These are phyloP conservation scores for Phalaenopsis equestris DNA, from an alignment of 106 monocot genomes.

Conservation along the genomic window DNA sequence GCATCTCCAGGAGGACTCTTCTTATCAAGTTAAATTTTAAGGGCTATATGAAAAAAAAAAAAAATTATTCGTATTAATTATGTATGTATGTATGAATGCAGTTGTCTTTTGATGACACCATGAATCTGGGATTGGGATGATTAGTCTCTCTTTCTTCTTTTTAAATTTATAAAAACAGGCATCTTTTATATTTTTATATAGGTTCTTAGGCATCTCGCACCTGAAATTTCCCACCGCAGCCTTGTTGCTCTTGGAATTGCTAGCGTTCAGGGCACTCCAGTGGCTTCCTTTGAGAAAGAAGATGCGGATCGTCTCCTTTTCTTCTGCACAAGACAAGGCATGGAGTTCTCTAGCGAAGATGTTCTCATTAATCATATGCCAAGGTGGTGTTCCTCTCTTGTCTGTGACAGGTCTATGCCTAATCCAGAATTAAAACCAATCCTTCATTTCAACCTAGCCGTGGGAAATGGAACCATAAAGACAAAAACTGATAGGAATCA, in stretches of 20 bases:
- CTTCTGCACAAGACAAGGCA: slow-evolving; percentile 43
- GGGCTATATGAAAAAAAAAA: too few species aligned
- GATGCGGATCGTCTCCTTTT: slow-evolving; percentile 81
- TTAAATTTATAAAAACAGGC: not conserved
- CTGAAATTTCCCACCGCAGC: slow-evolving; percentile 59
- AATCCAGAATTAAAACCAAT: slow-evolving; percentile 14
- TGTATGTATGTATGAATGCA: too few species aligned
- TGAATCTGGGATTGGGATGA: too few species aligned
- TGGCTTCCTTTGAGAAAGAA: slow-evolving; percentile 80
- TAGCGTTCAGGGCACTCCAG: slow-evolving; percentile 63
- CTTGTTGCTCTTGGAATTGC: slow-evolving; percentile 79
- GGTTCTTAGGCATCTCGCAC: slow-evolving; percentile 82
- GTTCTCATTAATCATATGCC: slow-evolving; percentile 18
- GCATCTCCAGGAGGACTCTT: not conserved
- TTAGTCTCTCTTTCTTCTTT: not conserved
- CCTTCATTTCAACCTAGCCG: not conserved
- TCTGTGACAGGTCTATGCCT: slow-evolving; percentile 23
- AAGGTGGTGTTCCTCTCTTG: slow-evolving; percentile 41
- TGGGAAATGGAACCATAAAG: slow-evolving; percentile 20
- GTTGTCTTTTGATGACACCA: too few species aligned
- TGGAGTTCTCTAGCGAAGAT: slow-evolving; percentile 13
- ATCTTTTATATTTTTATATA: not conserved
- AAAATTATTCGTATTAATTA: too few species aligned
- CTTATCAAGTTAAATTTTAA: too few species aligned
- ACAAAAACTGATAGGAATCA: slow-evolving; percentile 8